Evolutionary conservation across 2,329 filamentous ascomycete species (phyloP).

Genomic region (Penicillium sp.): DNA sequence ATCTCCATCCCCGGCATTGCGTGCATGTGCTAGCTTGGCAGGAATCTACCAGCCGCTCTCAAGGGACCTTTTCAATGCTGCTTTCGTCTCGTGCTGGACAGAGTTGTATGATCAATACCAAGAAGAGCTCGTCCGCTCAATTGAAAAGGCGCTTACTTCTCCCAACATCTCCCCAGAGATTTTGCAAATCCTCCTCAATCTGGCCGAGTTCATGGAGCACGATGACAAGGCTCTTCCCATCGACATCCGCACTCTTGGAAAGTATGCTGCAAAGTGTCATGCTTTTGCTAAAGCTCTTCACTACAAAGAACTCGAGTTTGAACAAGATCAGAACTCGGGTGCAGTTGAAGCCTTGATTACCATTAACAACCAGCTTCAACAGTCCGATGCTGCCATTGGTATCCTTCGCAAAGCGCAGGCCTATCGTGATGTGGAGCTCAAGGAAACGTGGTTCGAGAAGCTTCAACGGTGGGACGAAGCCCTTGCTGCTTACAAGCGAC

Average conservation of each 20-base stretch:
- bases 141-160: slow-evolving; percentile 92
- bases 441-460: slow-evolving; percentile 99
- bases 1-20: slow-evolving; percentile 90
- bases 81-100: slow-evolving; percentile 98
- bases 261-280: slow-evolving; percentile 94
- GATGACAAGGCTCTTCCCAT: slow-evolving; percentile 98
- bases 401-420: slow-evolving; percentile 94
- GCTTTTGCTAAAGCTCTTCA: slow-evolving; percentile 97
- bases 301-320: slow-evolving; percentile 98
- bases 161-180: slow-evolving; percentile 95
- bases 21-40: slow-evolving; percentile 87
- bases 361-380: slow-evolving; percentile 98
- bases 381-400: slow-evolving; percentile 96
- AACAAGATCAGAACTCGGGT: slow-evolving; percentile 93
- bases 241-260: slow-evolving; percentile 89
- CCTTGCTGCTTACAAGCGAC: slow-evolving; percentile 83
- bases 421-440: slow-evolving; percentile 92
- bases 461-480: slow-evolving; percentile 98
- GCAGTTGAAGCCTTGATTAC: slow-evolving; percentile 97
- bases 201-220: slow-evolving; percentile 99
- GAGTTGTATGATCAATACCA: slow-evolving; percentile 96
- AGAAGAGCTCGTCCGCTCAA: slow-evolving; percentile 91
- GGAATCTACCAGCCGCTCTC: slow-evolving; percentile 90
- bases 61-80: slow-evolving; percentile 94
- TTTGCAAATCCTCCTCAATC: slow-evolving; percentile 86